Evolutionary conservation across 805 yeast genomes (phyloP).

Genomic region (Starmerella roubikii): DNA sequence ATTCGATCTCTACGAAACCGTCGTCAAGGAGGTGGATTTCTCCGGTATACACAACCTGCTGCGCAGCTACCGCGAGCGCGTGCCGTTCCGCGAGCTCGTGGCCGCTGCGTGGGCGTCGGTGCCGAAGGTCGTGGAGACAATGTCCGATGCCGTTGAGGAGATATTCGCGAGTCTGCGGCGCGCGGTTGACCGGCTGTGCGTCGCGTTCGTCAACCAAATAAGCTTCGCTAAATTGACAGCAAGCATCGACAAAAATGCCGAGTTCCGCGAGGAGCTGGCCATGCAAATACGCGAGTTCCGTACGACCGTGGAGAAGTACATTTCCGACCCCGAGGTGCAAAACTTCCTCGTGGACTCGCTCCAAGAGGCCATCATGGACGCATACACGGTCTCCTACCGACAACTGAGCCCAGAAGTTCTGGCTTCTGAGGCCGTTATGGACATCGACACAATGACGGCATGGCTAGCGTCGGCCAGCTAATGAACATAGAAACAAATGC

Average conservation of each 20-base stretch:
- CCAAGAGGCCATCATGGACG: conserved; percentile 44
- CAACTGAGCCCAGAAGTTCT: conserved; percentile 21
- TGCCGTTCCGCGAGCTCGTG: conserved; percentile 25
- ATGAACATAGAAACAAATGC: background rate
- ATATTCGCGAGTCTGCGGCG: conserved; percentile 59
- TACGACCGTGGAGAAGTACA: conserved; percentile 33
- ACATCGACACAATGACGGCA: conserved; percentile 45
- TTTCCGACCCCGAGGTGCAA: conserved; percentile 45
- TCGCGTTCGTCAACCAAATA: conserved; percentile 1
- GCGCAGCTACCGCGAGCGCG: conserved; percentile 9
- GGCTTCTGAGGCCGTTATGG: conserved; percentile 40
- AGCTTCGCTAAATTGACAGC: conserved; percentile 14
- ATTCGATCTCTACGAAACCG: conserved; percentile 66
- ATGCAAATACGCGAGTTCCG: conserved; percentile 35
- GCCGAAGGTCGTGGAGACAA: conserved; percentile 67
- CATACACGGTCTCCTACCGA: conserved; percentile 42
- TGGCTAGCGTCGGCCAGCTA: conserved; percentile 22
- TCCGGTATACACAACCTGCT: conserved; percentile 54
- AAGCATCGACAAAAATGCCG: conserved; percentile 28
- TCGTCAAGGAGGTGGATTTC: conserved; percentile 64
- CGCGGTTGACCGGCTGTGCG: conserved; percentile 32
- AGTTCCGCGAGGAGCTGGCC: conserved; percentile 37
- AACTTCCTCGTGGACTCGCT: conserved; percentile 48
- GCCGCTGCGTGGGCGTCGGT: conserved; percentile 53
- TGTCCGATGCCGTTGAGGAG: conserved; percentile 67